Conservation (phyloP, 2,329 filamentous ascomycete genomes). For the Aspergillus ruber region DNA sequence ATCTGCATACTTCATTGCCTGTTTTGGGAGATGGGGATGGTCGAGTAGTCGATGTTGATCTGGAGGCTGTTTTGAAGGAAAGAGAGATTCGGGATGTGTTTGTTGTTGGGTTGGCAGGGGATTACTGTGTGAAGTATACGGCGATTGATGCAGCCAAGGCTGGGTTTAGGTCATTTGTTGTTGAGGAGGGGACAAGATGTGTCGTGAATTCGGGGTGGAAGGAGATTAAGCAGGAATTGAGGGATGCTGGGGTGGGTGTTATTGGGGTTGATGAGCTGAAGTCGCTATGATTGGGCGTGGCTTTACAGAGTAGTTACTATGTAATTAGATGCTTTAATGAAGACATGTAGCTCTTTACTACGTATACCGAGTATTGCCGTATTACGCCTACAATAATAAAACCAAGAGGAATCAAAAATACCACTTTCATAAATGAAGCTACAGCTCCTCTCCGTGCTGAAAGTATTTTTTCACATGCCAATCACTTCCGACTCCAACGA, state of each 20-base stretch:
- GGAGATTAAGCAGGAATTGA: conserved; percentile 49
- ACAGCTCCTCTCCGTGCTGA: no score
- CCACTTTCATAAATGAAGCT: no score
- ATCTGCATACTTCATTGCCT: conserved; percentile 26
- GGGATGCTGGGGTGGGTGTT: conserved; percentile 55
- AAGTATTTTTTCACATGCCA: background rate
- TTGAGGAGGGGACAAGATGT: conserved; percentile 70
- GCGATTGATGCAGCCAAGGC: conserved; percentile 69
- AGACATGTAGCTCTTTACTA: no score
- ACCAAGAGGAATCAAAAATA: no score
- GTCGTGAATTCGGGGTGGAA: conserved; percentile 61
- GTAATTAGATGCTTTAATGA: no score
- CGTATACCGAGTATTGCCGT: no score
- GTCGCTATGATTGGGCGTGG: conserved; percentile 29
- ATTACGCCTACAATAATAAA: no score
- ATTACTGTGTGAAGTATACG: conserved; percentile 81
- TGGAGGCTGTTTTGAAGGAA: conserved; percentile 53
- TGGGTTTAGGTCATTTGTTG: conserved; percentile 69
- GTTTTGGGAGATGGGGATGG: background rate
- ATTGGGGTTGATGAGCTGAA: conserved; percentile 53
- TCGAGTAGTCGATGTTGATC: conserved; percentile 47
- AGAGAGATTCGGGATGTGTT: conserved; percentile 69
- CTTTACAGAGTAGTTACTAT: background rate
- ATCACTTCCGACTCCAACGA: background rate
- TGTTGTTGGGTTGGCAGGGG: conserved; percentile 76